Evolutionary conservation across 2,329 filamentous ascomycete species (phyloP), one percentile per base, ranked within the genome.

Genomic region (Coniochaeta hoffmannii): DNA sequence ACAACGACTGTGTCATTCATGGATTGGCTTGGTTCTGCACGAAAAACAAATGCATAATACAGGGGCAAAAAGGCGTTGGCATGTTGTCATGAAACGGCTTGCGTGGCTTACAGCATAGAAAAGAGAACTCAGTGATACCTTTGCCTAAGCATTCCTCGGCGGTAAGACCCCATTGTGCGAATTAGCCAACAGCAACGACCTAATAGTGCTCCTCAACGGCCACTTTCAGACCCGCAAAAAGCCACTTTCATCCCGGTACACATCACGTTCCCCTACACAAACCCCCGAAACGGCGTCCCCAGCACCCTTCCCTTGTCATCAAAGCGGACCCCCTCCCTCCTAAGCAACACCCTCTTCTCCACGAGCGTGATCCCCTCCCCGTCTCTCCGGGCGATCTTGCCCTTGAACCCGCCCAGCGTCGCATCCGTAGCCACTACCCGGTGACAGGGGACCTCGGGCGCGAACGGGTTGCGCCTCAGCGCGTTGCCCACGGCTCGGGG

Each of bases 391-490:
- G 83, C 78, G 76, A 82, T 85, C 60, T 82, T 78, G 2, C 87
- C 87, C 69, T 85, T 83, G 73, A 89, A 90, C 0, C 87, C 86
- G 41, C 87, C 87, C 22, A 90, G 69, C n/a, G 77, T 76, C 12
- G 88, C 86, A 53, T 85, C 86, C 38, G 83, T 86, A 6, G 88
- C 88, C 50, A 95, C 81, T 22, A 93, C 87, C 10, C 90, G 80
- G 69, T 95, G 90, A 59, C 90, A 95, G 1, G 90, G 90, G 4
- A 93, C 87, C 32, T 82, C 79, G 0, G 90, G 90, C 14, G 90
- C 90, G 64, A 93, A 95, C 0, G 90, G 90, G 66, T 96, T 96
- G 10, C 79, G 75, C 17, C 87, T 80, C 65, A 95, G 76, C 1
- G 89, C 89, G 57, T 88, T 90, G 15, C 89, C 89, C 5, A 94